phyloP scores from a whole-genome alignment of 1,284 basidiomycete genomes.

The Moniliophthora roreri region DNA sequence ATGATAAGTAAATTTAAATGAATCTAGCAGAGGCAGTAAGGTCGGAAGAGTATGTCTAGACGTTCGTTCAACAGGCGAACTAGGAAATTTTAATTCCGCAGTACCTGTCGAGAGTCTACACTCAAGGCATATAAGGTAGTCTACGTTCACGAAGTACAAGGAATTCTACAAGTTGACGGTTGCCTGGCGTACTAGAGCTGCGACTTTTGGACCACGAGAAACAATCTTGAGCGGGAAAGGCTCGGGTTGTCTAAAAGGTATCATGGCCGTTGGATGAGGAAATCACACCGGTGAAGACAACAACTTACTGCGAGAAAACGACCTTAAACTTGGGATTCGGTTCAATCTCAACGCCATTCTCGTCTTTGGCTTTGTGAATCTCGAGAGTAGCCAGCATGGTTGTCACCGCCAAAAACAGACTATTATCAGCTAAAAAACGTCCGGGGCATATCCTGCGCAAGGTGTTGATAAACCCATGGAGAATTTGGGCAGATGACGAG shows the following conservation, averaged over 20 bases:
- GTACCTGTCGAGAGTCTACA: no score
- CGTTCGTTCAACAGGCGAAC: no score
- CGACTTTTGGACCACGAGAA: neutral
- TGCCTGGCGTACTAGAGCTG: neutral
- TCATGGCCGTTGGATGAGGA: neutral
- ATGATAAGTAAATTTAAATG: no score
- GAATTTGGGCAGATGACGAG: neutral
- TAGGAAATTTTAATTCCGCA: no score
- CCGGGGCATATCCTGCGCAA: neutral
- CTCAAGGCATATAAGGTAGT: no score
- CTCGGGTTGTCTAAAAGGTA: neutral
- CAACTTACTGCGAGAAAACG: neutral
- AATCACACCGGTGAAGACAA: neutral
- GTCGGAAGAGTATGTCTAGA: no score
- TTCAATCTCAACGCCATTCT: neutral
- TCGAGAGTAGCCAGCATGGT: neutral
- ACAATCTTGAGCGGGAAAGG: neutral
- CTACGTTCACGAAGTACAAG: no score
- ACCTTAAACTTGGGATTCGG: neutral
- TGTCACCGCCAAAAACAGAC: neutral
- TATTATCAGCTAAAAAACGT: neutral
- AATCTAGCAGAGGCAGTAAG: no score
- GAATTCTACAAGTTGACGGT: neutral
- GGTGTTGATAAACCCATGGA: neutral
- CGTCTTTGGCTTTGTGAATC: neutral